Conservation (phyloP, 768 basidiomycete species). For the Hortiboletus campestris region DNA sequence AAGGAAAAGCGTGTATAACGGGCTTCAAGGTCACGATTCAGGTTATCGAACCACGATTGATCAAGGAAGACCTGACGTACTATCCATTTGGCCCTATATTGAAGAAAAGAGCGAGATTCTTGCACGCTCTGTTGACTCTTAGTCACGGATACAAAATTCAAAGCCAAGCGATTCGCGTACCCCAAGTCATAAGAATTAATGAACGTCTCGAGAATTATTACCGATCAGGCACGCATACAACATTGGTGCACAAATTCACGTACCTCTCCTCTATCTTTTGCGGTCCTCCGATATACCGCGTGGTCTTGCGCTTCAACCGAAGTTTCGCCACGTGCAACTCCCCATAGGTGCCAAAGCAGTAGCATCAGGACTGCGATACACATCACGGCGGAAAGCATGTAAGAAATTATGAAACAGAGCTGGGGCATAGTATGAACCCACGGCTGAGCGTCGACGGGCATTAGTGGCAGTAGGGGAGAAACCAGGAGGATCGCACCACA, state of each 20-base stretch:
- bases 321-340: slow-evolving; percentile 75
- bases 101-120: slow-evolving; percentile 83
- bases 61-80: slow-evolving; percentile 48
- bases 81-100: slow-evolving; percentile 80
- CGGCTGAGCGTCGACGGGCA: slow-evolving; percentile 17
- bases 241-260: slow-evolving; percentile 18
- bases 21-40: slow-evolving; percentile 41
- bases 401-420: slow-evolving; percentile 67
- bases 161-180: slow-evolving; percentile 35
- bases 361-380: slow-evolving; percentile 73
- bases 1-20: slow-evolving; percentile 74
- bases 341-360: slow-evolving; percentile 70
- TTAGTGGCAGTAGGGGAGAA: background rate
- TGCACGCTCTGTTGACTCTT: slow-evolving; percentile 34
- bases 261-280: slow-evolving; percentile 69
- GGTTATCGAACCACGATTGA: background rate
- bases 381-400: slow-evolving; percentile 73
- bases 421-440: slow-evolving; percentile 70
- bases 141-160: background rate
- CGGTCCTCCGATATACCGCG: slow-evolving; percentile 68
- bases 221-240: background rate
- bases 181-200: slow-evolving; percentile 93
- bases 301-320: slow-evolving; percentile 90
- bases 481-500: slow-evolving; percentile 33
- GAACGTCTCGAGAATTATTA: slow-evolving; percentile 51